Base-by-base conservation (phyloP, 257 asterid species). In the Nemophila menziesii region DNA sequence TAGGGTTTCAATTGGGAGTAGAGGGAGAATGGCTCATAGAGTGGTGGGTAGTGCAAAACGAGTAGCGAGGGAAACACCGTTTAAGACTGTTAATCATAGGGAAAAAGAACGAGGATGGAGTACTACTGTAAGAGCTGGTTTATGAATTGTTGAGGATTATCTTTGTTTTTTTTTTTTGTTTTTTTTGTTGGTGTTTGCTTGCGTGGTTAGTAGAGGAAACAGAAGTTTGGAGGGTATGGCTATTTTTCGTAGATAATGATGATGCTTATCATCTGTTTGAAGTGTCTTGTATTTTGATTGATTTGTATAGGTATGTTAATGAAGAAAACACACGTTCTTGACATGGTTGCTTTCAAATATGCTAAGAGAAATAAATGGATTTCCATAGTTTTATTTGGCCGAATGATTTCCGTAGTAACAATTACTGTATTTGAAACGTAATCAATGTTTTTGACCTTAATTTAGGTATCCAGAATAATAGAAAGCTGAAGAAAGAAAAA, bases 21-120 rank as follows among this genome's bases (percentile, higher is more conserved):
- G 94, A 43, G 92, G 92, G 43, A 65, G 61, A 50, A 60, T 59
- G 61, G 94, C 79, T 11, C 90, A 72, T n/a, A 56, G 92, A 45
- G 52, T 65, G 56, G 80, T 77, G 4, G 69, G 82, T 13, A 73
- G 47, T 65, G 82, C 86, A 37, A 77, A 81, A 71, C 75, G 82
- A 64, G 81, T 59, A 36, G 42, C 73, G 8, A 79, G 55, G 64
- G 86, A 77, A 34, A 68, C 68, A 16, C 82, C 64, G 58, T 79
- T 51, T 62, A 74, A 78, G 58, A n/a, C n/a, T n/a, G 78, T 60
- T 53, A 81, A 56, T 59, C 80, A 72, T 14, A 77, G 63, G 45
- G 96, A 76, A 36, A 86, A 86, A 61, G 93, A 82, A 54, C 72
- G 86, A 64, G 90, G 99, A 10, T 90, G 98, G 94, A 78, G 78